Base-by-base conservation (phyloP, 495 filamentous ascomycete genomes). In the Cercophora scortea region DNA sequence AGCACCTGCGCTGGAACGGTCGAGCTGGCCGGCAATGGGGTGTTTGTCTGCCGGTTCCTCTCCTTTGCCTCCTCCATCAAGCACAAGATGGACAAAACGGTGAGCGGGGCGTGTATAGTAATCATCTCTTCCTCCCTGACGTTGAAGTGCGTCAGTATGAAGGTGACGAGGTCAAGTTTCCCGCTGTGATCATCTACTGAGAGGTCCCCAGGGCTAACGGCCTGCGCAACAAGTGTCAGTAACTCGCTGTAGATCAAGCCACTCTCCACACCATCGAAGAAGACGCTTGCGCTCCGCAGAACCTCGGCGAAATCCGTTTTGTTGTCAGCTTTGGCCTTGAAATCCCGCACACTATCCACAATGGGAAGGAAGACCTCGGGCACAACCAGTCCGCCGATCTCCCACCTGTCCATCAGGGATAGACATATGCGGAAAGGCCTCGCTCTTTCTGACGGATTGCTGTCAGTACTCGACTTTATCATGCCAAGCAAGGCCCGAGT, bases 231-330 rank as follows among this genome's bases (percentile, higher is more conserved):
- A 45, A 84, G 72, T 17, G 78, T 68, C 38, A 82, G 66, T 45
- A 96, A 78, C 62, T 95, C 86, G 19, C 85, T 83, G 77, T 95
- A 99, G 18, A 99, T 96, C 40, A 96, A 73, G 4, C 85, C 83
- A 56, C 90, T 90, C 67, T 99, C 94, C 33, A 99, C 89, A 6
- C 90, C 92, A 67, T 99, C 92, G 57, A 99, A 97, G 67, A 99
- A 97, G 39, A 89, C 84, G 59, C 85, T 95, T 8, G 92, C 94
- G 59, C 93, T 97, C 49, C 87, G 79, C 38, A 96, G 76, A 1
- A 96, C 89, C 67, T 99, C 93, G n/a, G 78, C 72, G 54, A 90
- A 89, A 35, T 89, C 78, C 11, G 80, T 70, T 59, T 85, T 85
- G 13, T 70, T 76, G 50, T 70, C 51, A 42, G 85, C 72, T 50